Base-by-base conservation (phyloP, 2,329 filamentous ascomycete species). In the Fusarium sp. region DNA sequence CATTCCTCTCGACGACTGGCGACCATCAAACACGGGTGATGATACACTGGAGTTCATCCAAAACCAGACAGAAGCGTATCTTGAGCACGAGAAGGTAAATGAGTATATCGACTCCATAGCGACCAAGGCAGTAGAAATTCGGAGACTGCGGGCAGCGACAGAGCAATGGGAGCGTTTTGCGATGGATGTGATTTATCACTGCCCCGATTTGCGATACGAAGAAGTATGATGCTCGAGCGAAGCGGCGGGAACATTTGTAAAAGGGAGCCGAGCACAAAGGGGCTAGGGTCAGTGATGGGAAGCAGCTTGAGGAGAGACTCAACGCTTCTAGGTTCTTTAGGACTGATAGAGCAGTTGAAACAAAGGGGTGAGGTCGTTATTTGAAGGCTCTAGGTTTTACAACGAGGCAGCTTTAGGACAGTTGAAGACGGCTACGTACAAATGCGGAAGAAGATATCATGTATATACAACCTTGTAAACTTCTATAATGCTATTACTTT, bases 111-210 rank as follows among this genome's bases (percentile, higher is more conserved):
- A 1, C 2, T 9, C 8, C 0, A 53, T 65, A 1, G 62, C 47
- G 0, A 6, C 0, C 0, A 33, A 46, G 4, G 41, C 47, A 0
- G 57, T 62, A 1, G 35, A 27, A n/a, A n/a, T n/a, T n/a, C n/a
- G n/a, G n/a, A n/a, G n/a, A n/a, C n/a, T n/a, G n/a, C n/a, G n/a
- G n/a, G n/a, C n/a, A n/a, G n/a, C n/a, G 2, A 65, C 62, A 0
- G 47, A 54, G 2, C 50, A 53, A 1, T 65, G 57, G 47, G 62
- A 65, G 41, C 3, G 56, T 1, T 65, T 65, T 7, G 57, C 47
- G 5, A 33, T 62, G 2, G 56, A 54, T 17, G 47, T 65, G 4
- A 7, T 6, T 3, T 62, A 61, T 1, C 2, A 6, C n/a, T 54
- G 46, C 22, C 1, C 0, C 0, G 13, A 11, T n/a, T 33, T 55